Base-by-base conservation (phyloP, 1,284 basidiomycete species). In the Ustilago hordei region DNA sequence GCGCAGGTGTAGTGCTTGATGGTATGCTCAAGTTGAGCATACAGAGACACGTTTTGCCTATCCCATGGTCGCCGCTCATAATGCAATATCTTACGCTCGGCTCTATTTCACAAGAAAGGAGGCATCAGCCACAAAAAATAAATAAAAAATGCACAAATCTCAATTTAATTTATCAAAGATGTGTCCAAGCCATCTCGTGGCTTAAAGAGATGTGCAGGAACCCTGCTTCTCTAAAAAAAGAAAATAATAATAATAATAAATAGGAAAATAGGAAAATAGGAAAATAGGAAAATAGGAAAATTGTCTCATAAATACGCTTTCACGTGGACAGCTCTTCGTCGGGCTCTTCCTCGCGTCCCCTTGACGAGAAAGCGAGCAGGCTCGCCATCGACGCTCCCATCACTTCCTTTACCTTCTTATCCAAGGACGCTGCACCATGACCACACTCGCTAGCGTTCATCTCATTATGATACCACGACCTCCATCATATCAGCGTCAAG, bases 21-120 rank as follows among this genome's bases (percentile, higher is more conserved):
- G 43, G 43, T 45, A 19, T 45, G 23, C 23, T 28, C 23, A 28
- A 28, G 3, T 28, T 28, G 23, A 28, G 23, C 23, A 41, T 6
- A 19, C 9, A 23, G 45, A 28, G 31, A 32, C 48, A 50, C 28
- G 48, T 50, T 50, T 31, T 50, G 23, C 48, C 48, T 50, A 50
- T 50, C 48, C 48, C 8, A 50, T 50, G 48, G 48, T 50, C 48
- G 13, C n/a, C 45, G 45, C 45, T 48, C n/a, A 48, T 48, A 48
- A 48, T 48, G 45, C 19, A 50, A 31, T 50, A 50, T 50, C 48
- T 28, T 50, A 50, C 48, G 8, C 48, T 50, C 6, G 9, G 11
- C 7, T 32, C 0, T 31, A 31, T 50, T 32, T 31, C 48, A 50
- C 48, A 28, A 32, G 48, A 31, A 50, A 50, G 48, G 31, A 1